These are phyloP conservation scores for Termitomyces titanicus DNA, from an alignment of 768 basidiomycete genomes.

Conservation along the genomic window DNA sequence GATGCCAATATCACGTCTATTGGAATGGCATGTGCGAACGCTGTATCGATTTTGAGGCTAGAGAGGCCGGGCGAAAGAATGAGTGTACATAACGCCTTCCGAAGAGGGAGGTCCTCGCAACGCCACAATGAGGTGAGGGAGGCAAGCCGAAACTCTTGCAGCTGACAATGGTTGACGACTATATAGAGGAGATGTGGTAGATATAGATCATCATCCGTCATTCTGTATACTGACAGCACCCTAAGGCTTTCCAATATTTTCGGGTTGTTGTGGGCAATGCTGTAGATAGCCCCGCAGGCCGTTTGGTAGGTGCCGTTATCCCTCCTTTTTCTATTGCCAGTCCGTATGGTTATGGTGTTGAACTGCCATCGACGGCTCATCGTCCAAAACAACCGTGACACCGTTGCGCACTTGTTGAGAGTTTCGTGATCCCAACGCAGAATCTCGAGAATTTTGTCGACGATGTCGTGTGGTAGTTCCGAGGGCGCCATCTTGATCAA, in stretches of 20 bases:
- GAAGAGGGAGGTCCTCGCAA: neutral
- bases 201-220: no score
- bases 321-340: neutral
- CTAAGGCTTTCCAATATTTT: neutral
- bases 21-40: neutral
- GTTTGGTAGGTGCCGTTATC: neutral
- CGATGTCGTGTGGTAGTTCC: no score
- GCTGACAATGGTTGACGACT: neutral
- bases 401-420: no score
- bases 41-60: no score
- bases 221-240: neutral
- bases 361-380: neutral
- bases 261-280: neutral
- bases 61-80: no score
- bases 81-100: no score
- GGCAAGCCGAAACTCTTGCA: neutral
- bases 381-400: no score
- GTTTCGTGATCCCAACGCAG: no score
- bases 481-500: no score
- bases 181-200: neutral
- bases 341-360: neutral
- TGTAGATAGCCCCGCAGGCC: neutral
- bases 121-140: neutral
- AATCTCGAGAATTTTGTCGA: no score
- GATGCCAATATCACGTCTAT: neutral